A percentile compares a stretch with the other conserved stretches of the same genome.
These are phyloP conservation scores for Cordia subcordata DNA, from an alignment of 257 asterid species.

Conservation along the genomic window DNA sequence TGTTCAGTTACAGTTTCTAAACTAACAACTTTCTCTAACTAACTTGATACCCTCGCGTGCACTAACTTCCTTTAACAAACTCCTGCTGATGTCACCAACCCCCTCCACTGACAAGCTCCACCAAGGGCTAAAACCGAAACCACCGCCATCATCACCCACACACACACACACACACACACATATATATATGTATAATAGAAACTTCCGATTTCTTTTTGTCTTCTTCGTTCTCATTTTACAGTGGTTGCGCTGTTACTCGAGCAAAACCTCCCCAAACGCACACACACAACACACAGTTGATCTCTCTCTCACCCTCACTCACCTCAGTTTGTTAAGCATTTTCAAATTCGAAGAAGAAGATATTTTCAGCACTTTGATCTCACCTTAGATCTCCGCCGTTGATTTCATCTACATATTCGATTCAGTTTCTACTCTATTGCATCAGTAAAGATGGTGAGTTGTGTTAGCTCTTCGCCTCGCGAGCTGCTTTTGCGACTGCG, in stretches of 20 bases:
- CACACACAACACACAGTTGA: not conserved
- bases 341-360: not conserved
- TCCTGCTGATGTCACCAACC: no score
- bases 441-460: slow-evolving; percentile 27
- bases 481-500: not conserved
- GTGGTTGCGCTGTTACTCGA: not conserved
- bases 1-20: no score
- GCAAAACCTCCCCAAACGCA: not conserved
- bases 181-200: no score
- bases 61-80: no score
- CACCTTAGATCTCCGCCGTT: slow-evolving; percentile 33
- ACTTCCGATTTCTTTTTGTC: not conserved
- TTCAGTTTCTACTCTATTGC: not conserved
- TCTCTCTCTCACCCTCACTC: no score
- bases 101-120: no score
- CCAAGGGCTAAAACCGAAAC: not conserved
- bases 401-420: slow-evolving; percentile 6
- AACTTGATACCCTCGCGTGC: no score
- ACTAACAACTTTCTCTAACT: no score
- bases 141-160: not conserved
- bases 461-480: not conserved
- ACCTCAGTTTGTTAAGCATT: slow-evolving; percentile 1
- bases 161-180: no score
- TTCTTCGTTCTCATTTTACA: not conserved
- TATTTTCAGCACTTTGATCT: slow-evolving; percentile 7